Conservation (phyloP, 345 rosid species). For the Camelina laxa region DNA sequence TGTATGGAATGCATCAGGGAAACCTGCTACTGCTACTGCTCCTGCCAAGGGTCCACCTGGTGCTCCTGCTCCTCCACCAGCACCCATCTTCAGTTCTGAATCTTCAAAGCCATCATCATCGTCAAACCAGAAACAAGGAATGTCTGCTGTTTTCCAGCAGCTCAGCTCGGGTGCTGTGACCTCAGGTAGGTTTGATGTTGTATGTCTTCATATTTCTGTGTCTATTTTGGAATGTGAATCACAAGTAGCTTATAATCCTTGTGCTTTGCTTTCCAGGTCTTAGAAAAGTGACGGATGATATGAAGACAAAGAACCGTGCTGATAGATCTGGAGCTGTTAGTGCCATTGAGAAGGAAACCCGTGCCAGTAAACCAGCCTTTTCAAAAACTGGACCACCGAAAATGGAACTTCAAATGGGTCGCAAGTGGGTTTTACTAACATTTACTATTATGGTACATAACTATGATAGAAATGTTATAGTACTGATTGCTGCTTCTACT, state of each 20-base stretch:
- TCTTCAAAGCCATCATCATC: conserved; percentile 80
- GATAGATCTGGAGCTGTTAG: conserved; percentile 80
- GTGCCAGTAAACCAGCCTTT: conserved; percentile 53
- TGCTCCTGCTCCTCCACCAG: conserved; percentile 91
- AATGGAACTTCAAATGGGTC: conserved; percentile 97
- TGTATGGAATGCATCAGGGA: conserved; percentile 79
- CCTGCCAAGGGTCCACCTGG: conserved; percentile 61
- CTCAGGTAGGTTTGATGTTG: conserved; percentile 54
- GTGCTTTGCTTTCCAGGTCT: conserved; percentile 61
- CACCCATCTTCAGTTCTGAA: conserved; percentile 77
- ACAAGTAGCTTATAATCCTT: conserved; percentile 18
- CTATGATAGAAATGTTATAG: conserved; percentile 23
- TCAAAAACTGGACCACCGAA: conserved; percentile 88
- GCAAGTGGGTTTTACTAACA: conserved; percentile 66
- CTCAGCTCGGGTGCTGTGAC: conserved; percentile 77
- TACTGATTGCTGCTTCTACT: conserved; percentile 28
- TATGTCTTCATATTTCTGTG: conserved; percentile 4
- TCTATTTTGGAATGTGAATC: conserved; percentile 12
- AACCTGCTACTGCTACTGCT: conserved; percentile 57
- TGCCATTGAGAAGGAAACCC: conserved; percentile 58
- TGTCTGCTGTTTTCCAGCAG: conserved; percentile 95
- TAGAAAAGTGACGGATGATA: conserved; percentile 83
- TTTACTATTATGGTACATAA: background rate
- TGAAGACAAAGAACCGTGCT: conserved; percentile 85
- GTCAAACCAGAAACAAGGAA: conserved; percentile 79